Evolutionary conservation across 2,329 filamentous ascomycete genomes (phyloP).

Genomic region (Fusarium sp.): DNA sequence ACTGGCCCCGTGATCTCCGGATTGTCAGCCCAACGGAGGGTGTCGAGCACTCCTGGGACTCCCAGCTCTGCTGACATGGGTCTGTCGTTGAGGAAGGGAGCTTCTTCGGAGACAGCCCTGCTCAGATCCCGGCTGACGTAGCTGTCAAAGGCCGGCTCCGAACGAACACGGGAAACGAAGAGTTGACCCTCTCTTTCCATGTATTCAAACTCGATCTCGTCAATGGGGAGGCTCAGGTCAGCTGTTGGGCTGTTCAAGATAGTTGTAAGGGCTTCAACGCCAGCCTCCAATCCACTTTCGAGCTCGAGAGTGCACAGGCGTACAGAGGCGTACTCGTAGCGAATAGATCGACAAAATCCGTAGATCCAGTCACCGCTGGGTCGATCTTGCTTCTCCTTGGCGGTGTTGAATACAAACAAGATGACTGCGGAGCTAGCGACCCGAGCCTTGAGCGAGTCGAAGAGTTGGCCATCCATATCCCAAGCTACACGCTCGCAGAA

Average conservation of each 20-base stretch:
- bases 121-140: background rate
- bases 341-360: background rate
- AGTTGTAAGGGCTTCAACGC: background rate
- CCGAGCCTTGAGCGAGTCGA: constrained; percentile 7
- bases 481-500: constrained; percentile 3
- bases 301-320: background rate
- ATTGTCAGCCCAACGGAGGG: constrained; percentile 11
- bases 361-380: background rate
- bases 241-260: background rate
- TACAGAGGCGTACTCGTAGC: background rate
- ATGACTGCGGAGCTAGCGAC: background rate
- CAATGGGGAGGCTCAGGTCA: background rate
- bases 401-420: background rate
- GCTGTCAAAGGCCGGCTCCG: background rate
- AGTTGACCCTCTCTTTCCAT: background rate
- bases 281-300: background rate
- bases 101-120: background rate
- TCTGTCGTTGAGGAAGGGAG: background rate
- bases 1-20: background rate
- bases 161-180: background rate
- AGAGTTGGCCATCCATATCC: constrained; percentile 2
- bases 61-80: constrained; percentile 7
- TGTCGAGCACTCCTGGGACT: constrained; percentile 10
- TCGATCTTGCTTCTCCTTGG: background rate
- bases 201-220: background rate